phyloP scores from a whole-genome alignment of 164 flowering plant genomes.

The Amborella trichopoda region DNA sequence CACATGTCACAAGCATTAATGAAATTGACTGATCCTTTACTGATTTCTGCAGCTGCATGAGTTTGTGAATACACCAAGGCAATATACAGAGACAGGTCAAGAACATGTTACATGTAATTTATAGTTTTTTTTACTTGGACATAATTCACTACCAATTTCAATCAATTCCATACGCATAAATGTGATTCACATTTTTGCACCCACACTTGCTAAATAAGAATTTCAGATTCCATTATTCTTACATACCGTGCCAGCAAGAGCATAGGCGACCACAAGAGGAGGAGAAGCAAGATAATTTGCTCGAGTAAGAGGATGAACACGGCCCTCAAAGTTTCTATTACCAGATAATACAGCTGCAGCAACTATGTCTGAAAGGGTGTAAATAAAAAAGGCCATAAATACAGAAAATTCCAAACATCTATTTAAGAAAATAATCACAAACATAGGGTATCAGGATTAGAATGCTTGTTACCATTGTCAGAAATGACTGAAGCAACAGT shows the following conservation, averaged over 20 bases:
- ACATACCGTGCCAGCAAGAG: slow-evolving; percentile 89
- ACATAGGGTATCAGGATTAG: background rate
- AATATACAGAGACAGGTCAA: no score
- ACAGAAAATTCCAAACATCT: background rate
- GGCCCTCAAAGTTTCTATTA: slow-evolving; percentile 94
- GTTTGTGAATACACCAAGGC: no score
- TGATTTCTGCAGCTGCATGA: no score
- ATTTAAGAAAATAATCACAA: background rate
- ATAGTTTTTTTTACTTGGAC: no score
- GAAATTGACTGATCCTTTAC: no score
- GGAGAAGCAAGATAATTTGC: slow-evolving; percentile 99
- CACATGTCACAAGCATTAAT: no score
- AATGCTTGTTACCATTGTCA: slow-evolving; percentile 45
- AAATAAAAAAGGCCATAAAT: background rate
- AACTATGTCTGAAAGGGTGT: slow-evolving; percentile 43
- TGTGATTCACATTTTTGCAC: no score
- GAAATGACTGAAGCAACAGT: slow-evolving; percentile 49
- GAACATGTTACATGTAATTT: no score
- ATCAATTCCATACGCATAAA: no score
- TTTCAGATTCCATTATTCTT: no score
- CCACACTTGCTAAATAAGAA: no score
- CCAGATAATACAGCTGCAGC: slow-evolving; percentile 97
- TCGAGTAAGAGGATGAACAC: slow-evolving; percentile 90
- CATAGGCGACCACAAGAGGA: slow-evolving; percentile 94
- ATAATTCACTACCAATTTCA: no score